A percentile compares a stretch with the other conserved stretches of the same genome.
Evolutionary conservation across 2,329 filamentous ascomycete genomes (phyloP).

Genomic region (Neocucurbitaria cava): DNA sequence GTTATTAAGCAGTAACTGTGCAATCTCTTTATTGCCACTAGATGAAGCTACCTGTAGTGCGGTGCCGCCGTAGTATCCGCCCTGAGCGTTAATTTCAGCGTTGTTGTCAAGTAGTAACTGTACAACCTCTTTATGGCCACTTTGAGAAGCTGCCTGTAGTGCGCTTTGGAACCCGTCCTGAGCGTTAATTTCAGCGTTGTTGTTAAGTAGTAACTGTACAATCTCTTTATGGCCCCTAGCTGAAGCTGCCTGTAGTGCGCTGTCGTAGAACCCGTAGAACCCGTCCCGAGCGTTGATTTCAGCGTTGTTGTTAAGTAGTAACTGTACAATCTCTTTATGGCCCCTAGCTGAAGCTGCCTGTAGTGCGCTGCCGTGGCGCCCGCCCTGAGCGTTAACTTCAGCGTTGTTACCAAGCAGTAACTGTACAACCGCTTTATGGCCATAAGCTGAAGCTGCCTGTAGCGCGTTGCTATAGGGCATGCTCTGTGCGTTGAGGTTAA

Average conservation of each 20-base stretch:
- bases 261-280: not conserved
- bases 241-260: not conserved
- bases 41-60: not conserved
- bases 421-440: not conserved
- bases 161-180: not conserved
- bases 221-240: not conserved
- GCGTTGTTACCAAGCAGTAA: not conserved
- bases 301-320: conserved; percentile 2
- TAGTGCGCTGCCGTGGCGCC: not conserved
- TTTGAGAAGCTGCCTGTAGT: not conserved
- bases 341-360: not conserved
- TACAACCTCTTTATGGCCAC: not conserved
- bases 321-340: conserved; percentile 1
- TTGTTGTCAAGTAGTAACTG: not conserved
- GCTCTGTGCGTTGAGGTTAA: conserved; percentile 8
- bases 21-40: conserved; percentile 1
- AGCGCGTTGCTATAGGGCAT: not conserved
- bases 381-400: not conserved
- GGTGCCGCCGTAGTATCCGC: not conserved
- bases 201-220: not conserved
- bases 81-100: not conserved
- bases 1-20: conserved; percentile 2
- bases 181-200: not conserved
- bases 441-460: not conserved
- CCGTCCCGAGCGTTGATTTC: not conserved